Base-by-base conservation (phyloP, 169 alveolate genomes). In the Cryptosporidium muris region DNA sequence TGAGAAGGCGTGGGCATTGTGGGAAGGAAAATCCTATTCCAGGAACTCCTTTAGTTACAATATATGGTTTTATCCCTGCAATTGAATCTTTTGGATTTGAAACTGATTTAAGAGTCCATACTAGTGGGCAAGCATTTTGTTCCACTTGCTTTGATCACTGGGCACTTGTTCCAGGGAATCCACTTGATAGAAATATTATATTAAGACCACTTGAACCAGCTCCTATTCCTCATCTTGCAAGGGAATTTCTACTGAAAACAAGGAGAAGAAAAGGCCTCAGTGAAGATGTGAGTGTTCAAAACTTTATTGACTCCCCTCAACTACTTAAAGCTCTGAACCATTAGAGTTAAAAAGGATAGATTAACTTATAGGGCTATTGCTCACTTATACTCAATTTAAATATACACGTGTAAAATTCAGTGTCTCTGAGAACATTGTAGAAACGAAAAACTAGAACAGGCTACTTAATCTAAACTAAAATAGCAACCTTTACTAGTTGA, bases 71-170 rank as follows among this genome's bases (percentile, higher is more conserved):
- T 88, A 89, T 98, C 48, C 99, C 99, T 51, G 99, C 99, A 11
- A 95, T 97, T 38, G 99, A 98, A 88, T 95, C 99, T 37, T 97
- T 98, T 91, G 99, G 99, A 47, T 96, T 98, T 88, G 99, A 98
- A 91, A 98, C 99, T 14, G 99, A 98, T 90, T 93, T 98, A 62
- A 95, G 97, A 82, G 95, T 97, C 1, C 98, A 96, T 66, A 97
- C 99, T 1, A 93, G 97, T 48, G 99, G 99, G 2, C 97, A 96
- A 89, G 99, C 99, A 14, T 95, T 97, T 90, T 96, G 99, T 62
- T 88, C 96, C 54, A 92, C 98, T 56, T 92, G 95, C 91, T 98
- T 98, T 89, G 99, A 96, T 90, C 98, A 96, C 81, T 98, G 99
- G 99, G 94, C 90, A 51, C 63, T 96, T 12, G 99, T 97, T 37